These are phyloP conservation scores for Chrysosphaeria jannelii DNA, from an alignment of 2,329 filamentous ascomycete species.

Conservation along the genomic window DNA sequence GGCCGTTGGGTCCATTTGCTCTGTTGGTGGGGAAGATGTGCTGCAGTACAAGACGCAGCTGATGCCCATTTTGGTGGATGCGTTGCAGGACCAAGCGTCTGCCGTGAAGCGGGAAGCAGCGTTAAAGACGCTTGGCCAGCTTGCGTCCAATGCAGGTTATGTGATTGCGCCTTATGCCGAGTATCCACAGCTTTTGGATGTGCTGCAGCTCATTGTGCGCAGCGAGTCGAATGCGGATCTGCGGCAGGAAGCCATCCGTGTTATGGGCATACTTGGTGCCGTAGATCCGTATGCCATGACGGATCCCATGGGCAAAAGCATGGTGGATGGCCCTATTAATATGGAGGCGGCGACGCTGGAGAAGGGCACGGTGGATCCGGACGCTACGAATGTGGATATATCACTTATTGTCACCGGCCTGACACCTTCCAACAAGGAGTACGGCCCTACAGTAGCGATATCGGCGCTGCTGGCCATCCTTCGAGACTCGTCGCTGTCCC, in stretches of 20 bases:
- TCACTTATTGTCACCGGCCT: constrained; percentile 93
- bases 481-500: constrained; percentile 64
- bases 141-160: constrained; percentile 90
- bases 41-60: constrained; percentile 65
- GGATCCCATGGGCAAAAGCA: too few species aligned
- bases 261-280: constrained; percentile 85
- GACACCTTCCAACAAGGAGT: constrained; percentile 90
- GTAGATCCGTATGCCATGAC: constrained; percentile 89
- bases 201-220: constrained; percentile 80
- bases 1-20: constrained; percentile 79
- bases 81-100: constrained; percentile 79
- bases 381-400: constrained; percentile 56
- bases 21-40: constrained; percentile 85
- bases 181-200: constrained; percentile 75
- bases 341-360: constrained; percentile 46
- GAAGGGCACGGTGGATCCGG: too few species aligned
- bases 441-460: constrained; percentile 93
- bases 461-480: constrained; percentile 80
- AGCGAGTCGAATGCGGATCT: constrained; percentile 59
- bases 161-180: constrained; percentile 91
- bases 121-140: constrained; percentile 63
- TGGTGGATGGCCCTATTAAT: constrained; percentile 65
- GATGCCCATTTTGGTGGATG: constrained; percentile 86
- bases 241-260: constrained; percentile 78
- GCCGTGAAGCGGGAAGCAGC: constrained; percentile 74